These are phyloP conservation scores for Neoascochyta sp. DNA, from an alignment of 2,329 filamentous ascomycete species.

Conservation along the genomic window DNA sequence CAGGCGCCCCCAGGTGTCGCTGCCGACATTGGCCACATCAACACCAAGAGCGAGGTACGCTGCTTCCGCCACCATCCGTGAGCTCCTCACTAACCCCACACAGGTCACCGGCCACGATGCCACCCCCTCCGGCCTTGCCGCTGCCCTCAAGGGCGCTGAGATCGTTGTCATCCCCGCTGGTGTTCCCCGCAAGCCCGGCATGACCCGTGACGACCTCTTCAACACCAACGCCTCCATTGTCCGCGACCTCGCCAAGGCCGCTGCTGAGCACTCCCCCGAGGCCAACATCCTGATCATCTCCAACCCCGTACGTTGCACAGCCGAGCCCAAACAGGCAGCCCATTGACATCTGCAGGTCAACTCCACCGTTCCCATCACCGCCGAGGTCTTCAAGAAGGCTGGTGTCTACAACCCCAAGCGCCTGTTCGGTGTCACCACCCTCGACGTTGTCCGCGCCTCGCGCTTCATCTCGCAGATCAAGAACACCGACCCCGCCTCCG, in stretches of 20 bases:
- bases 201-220: slow-evolving; percentile 99
- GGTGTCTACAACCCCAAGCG: slow-evolving; percentile 99
- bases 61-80: too few relatives aligned
- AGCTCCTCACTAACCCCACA: too few relatives aligned
- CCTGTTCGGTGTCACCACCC: slow-evolving; percentile 98
- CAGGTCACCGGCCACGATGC: slow-evolving; percentile 83
- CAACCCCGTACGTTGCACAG: slow-evolving; percentile 67
- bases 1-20: slow-evolving; percentile 69
- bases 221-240: slow-evolving; percentile 99
- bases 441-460: slow-evolving; percentile 95
- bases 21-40: slow-evolving; percentile 97
- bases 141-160: slow-evolving; percentile 80
- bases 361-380: slow-evolving; percentile 96
- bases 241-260: slow-evolving; percentile 93
- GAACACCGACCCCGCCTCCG: slow-evolving; percentile 80
- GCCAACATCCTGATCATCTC: slow-evolving; percentile 97
- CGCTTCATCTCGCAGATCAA: slow-evolving; percentile 97
- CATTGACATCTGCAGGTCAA: slow-evolving; percentile 61
- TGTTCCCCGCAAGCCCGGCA: slow-evolving; percentile 98
- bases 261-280: slow-evolving; percentile 80
- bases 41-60: slow-evolving; percentile 80
- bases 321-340: too few relatives aligned
- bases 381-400: slow-evolving; percentile 91
- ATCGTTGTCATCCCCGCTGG: slow-evolving; percentile 97
- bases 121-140: slow-evolving; percentile 68